These are phyloP conservation scores for Talaromyces liani DNA, from an alignment of 495 filamentous ascomycete genomes.

Conservation along the genomic window DNA sequence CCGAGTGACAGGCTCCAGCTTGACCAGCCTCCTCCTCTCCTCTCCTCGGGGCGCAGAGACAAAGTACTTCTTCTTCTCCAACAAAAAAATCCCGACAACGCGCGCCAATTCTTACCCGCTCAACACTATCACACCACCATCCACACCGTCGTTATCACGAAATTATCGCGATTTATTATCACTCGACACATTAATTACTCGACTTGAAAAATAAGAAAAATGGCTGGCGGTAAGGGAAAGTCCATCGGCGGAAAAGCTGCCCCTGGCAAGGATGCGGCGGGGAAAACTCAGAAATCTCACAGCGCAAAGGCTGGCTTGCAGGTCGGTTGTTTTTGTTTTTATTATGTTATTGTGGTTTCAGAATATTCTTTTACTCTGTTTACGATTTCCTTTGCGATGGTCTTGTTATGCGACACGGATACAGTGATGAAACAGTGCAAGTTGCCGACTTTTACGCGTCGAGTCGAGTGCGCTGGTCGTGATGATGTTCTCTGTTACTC, in stretches of 20 bases:
- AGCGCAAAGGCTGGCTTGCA: constrained; percentile 97
- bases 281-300: constrained; percentile 95
- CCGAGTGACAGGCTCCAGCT: not conserved
- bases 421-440: not conserved
- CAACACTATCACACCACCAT: constrained; percentile 16
- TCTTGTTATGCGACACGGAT: not conserved
- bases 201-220: constrained; percentile 22
- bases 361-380: constrained; percentile 2
- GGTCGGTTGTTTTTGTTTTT: constrained; percentile 53
- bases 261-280: constrained; percentile 58
- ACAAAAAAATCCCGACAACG: constrained; percentile 20
- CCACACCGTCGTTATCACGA: constrained; percentile 19
- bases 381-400: not conserved
- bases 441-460: not conserved
- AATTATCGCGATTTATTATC: not conserved
- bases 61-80: not conserved
- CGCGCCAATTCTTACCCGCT: constrained; percentile 19
- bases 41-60: not conserved
- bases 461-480: not conserved
- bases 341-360: not conserved
- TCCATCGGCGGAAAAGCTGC: constrained; percentile 92
- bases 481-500: not conserved
- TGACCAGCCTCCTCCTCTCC: not conserved
- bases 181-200: not conserved
- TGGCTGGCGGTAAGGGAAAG: constrained; percentile 91